Evolutionary conservation across 352 stramenopile genomes (phyloP).

Genomic region (Globisporangium carolinianum): DNA sequence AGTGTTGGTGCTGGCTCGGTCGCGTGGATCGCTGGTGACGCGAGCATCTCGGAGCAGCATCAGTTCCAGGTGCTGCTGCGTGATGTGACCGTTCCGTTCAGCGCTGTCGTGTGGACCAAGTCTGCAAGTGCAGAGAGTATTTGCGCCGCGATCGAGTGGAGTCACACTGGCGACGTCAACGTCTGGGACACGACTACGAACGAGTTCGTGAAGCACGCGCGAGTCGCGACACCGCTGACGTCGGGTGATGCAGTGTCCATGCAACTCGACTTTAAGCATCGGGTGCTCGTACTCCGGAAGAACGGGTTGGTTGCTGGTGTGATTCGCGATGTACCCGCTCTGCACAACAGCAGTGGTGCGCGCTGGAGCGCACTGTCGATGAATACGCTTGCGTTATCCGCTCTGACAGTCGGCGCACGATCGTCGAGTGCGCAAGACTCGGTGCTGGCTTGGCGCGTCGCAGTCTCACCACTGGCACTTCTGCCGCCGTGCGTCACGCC

Average conservation of each 20-base stretch:
- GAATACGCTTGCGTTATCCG: constrained; percentile 1
- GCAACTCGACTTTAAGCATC: constrained; percentile 27
- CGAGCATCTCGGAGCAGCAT: not conserved
- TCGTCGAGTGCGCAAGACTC: constrained; percentile 1
- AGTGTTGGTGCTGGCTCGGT: not conserved
- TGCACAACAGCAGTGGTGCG: not conserved
- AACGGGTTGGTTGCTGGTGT: constrained; percentile 24
- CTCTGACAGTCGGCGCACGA: not conserved
- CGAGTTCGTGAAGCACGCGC: constrained; percentile 11
- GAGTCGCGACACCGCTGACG: constrained; percentile 16
- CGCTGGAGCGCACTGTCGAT: not conserved
- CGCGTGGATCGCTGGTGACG: constrained; percentile 1
- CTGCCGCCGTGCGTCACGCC: constrained; percentile 24
- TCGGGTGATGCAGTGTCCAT: constrained; percentile 37
- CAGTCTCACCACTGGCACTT: constrained; percentile 28
- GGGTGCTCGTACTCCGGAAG: constrained; percentile 28
- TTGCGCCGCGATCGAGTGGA: constrained; percentile 19
- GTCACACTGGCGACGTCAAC: constrained; percentile 13
- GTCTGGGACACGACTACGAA: constrained; percentile 6
- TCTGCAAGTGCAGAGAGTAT: not conserved
- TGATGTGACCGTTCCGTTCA: constrained; percentile 19
- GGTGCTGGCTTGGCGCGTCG: constrained; percentile 5
- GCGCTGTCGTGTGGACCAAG: constrained; percentile 6
- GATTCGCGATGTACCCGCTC: constrained; percentile 1
- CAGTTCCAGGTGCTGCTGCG: constrained; percentile 16